A percentile compares a stretch with the other conserved stretches of the same genome.
Evolutionary conservation across 2,329 filamentous ascomycete genomes (phyloP).

Genomic region (Arthrocladium fulminans): DNA sequence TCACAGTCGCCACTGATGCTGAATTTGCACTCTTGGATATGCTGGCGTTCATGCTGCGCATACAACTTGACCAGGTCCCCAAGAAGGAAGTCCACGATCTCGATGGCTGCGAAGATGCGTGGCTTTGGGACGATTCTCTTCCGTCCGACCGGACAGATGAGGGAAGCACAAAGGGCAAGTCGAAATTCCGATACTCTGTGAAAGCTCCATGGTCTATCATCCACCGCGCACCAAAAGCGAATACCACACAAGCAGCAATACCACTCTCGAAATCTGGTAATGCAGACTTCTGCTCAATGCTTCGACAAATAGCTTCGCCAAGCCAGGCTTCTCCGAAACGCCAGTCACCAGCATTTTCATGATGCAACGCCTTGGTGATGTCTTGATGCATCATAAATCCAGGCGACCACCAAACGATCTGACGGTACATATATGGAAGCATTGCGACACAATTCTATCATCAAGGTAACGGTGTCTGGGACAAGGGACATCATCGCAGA

Average conservation of each 20-base stretch:
- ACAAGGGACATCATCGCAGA: no score
- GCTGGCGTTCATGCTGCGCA: slow-evolving; percentile 13
- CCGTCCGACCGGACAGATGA: background rate
- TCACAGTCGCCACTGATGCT: slow-evolving; percentile 15
- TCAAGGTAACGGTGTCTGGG: no score
- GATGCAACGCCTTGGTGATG: slow-evolving; percentile 17
- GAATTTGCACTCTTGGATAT: slow-evolving; percentile 14
- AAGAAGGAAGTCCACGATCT: slow-evolving; percentile 2
- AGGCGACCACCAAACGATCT: no score
- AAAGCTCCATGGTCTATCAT: slow-evolving; percentile 9
- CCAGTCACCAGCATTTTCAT: slow-evolving; percentile 4
- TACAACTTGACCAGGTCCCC: slow-evolving; percentile 12
- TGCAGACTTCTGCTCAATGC: slow-evolving; percentile 10
- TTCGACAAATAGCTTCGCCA: slow-evolving; percentile 9
- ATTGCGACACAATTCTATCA: no score
- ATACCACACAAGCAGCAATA: background rate
- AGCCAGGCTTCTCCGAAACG: background rate
- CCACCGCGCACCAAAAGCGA: background rate
- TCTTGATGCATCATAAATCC: no score
- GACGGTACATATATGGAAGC: no score
- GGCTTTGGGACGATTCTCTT: slow-evolving; percentile 16
- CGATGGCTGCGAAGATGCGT: slow-evolving; percentile 12
- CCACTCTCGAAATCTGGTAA: background rate
- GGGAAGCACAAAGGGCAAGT: background rate
- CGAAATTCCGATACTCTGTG: background rate